Evolutionary conservation across 805 yeast species (phyloP), one percentile per base, ranked within the genome.

Genomic region (Ogataea parapolymorpha): DNA sequence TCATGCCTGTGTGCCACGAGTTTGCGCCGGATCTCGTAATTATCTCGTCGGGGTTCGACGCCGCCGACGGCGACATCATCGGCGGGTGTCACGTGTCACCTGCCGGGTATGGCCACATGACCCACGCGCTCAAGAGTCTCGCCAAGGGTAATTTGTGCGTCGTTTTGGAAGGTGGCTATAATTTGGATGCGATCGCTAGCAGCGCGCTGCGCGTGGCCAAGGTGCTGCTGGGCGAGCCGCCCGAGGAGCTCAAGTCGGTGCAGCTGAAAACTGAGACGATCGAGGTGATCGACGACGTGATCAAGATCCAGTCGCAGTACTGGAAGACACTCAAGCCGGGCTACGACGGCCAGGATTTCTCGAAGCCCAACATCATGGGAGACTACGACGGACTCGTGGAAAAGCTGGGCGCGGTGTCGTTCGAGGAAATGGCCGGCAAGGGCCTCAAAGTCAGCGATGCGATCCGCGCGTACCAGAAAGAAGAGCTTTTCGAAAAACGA

Each of bases 81-180:
- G 99, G 99, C 9, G 95, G 91, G 34, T 93, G 97, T 62, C 95
- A 87, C 60, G 95, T 93, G 2, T 75, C 96, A 0, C 99, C 99
- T 2, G 84, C 89, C 27, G 96, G 96, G 11, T 93, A 93, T 61
- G 97, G 96, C 7, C 90, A 89, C 49, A 89, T 93, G 96, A 86
- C 97, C 4, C 95, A 89, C 58, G 74, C 82, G 80, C 70, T 93
- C 49, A 90, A 90, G 63, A 79, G 87, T 28, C 66, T 93, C 32
- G 96, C 97, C 2, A 77, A 76, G 53, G 99, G 99, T 3, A 87
- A 85, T 52, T 58, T 93, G 33, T 85, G 95, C 34, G 96, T 89
- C 5, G 84, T 88, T 5, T 69, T 93, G 28, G 99, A 93, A 71
- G 99, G 99, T 49, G 99, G 99, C 1, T 93, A 93, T 62, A 91